Conservation (phyloP, 2,329 filamentous ascomycete genomes). For the Colletotrichum sp. region DNA sequence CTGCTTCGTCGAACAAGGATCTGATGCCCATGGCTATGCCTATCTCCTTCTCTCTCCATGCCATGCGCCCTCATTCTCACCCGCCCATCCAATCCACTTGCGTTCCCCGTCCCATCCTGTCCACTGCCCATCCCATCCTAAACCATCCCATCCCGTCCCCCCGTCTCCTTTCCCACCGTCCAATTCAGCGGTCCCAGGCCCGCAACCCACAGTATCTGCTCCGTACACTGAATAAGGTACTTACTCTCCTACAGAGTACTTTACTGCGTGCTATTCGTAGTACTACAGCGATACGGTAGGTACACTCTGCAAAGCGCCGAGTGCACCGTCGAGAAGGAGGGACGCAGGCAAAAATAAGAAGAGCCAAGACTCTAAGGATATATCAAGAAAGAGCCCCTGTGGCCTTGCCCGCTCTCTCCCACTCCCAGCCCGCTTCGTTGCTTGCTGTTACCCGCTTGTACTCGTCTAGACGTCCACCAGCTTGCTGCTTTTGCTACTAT, state of each 20-base stretch:
- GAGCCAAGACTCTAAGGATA: conserved; percentile 13
- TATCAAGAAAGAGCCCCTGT: conserved; percentile 20
- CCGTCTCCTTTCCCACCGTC: conserved; percentile 4
- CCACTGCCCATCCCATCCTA: background rate
- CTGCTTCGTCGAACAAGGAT: conserved; percentile 1
- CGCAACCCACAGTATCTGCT: background rate
- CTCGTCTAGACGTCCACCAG: background rate
- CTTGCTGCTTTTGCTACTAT: background rate
- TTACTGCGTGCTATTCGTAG: background rate
- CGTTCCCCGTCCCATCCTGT: conserved; percentile 10
- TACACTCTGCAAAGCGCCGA: background rate
- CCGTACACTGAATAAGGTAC: background rate
- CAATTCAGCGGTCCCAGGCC: background rate
- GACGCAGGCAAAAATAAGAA: background rate
- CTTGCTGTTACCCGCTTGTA: background rate
- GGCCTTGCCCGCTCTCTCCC: background rate
- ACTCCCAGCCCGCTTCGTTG: background rate
- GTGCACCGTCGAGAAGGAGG: background rate
- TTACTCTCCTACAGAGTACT: background rate
- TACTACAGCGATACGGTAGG: background rate
- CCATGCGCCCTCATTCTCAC: background rate
- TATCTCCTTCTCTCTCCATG: conserved; percentile 10
- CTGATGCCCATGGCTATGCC: background rate
- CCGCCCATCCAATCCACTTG: conserved; percentile 6
- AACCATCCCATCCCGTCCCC: background rate